A percentile compares a stretch with the other conserved stretches of the same genome.
phyloP scores from a whole-genome alignment of 148 eudicot species.

The Limonium bicolor region DNA sequence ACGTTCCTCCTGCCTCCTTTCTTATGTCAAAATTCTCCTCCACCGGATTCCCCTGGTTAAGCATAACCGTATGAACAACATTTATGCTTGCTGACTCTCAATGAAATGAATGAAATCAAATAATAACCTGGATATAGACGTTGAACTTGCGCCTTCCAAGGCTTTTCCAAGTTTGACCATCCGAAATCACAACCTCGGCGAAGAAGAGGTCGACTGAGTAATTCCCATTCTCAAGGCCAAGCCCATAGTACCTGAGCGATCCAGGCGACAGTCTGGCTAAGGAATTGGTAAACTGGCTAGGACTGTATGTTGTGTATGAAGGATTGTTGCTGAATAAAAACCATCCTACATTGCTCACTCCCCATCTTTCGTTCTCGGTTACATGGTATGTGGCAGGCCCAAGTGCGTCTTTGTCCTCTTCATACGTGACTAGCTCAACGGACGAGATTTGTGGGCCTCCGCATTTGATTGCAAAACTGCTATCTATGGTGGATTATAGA shows the following conservation, averaged over 20 bases:
- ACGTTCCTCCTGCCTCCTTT: constrained; percentile 21
- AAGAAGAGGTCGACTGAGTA: neutral
- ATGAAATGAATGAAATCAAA: too few species aligned
- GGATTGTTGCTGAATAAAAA: neutral
- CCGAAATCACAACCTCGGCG: neutral
- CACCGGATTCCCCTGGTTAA: constrained; percentile 15
- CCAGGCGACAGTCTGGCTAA: constrained; percentile 3
- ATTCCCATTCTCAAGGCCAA: constrained; percentile 3
- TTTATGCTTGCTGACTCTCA: neutral
- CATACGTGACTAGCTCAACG: neutral
- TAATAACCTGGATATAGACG: constrained; percentile 62
- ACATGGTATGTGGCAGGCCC: constrained; percentile 2
- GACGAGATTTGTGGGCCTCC: constrained; percentile 1
- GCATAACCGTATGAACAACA: too few species aligned
- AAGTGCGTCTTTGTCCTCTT: neutral
- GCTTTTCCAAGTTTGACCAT: constrained; percentile 34
- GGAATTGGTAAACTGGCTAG: neutral
- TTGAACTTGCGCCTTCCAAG: constrained; percentile 80
- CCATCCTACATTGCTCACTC: neutral
- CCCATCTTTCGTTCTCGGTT: neutral
- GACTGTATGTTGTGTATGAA: neutral
- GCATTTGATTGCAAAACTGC: constrained; percentile 27
- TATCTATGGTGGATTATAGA: too few species aligned
- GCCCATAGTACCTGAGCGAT: constrained; percentile 1
- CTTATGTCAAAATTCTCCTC: constrained; percentile 21